Evolutionary conservation across 495 filamentous ascomycete genomes (phyloP).

Genomic region (Bathelium albidoporum): DNA sequence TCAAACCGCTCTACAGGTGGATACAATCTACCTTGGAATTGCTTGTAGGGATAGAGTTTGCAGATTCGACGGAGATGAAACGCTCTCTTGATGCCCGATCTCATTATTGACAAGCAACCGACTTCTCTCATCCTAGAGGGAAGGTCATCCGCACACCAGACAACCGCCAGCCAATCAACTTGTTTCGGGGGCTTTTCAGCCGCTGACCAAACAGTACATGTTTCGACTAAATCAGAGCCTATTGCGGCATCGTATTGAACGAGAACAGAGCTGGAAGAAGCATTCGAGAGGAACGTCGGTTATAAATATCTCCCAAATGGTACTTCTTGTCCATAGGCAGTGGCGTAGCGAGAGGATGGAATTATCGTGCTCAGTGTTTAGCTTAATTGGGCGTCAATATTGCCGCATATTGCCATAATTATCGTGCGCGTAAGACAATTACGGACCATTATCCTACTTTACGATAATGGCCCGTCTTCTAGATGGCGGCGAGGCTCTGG

Average conservation of each 20-base stretch:
- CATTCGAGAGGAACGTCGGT: neutral
- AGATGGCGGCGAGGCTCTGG: neutral
- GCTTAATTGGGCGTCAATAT: conserved; percentile 1
- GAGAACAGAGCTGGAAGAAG: neutral
- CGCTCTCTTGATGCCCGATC: neutral
- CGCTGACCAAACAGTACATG: neutral
- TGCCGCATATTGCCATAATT: neutral
- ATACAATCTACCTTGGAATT: too few relatives aligned
- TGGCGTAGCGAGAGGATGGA: neutral
- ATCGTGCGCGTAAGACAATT: conserved; percentile 1
- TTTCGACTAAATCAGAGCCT: neutral
- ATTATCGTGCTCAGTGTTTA: conserved; percentile 1
- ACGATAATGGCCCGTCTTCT: neutral
- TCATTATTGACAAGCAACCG: neutral
- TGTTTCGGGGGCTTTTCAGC: neutral
- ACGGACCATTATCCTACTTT: neutral
- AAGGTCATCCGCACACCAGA: neutral
- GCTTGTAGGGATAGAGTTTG: too few relatives aligned
- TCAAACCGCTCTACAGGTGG: too few relatives aligned
- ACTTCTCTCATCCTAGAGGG: neutral
- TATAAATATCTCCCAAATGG: neutral
- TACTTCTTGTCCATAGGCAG: neutral
- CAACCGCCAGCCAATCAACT: neutral
- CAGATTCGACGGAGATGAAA: neutral
- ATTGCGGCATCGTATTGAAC: neutral